phyloP scores from a whole-genome alignment of 2,329 filamentous ascomycete genomes.

The Cadophora gregata region DNA sequence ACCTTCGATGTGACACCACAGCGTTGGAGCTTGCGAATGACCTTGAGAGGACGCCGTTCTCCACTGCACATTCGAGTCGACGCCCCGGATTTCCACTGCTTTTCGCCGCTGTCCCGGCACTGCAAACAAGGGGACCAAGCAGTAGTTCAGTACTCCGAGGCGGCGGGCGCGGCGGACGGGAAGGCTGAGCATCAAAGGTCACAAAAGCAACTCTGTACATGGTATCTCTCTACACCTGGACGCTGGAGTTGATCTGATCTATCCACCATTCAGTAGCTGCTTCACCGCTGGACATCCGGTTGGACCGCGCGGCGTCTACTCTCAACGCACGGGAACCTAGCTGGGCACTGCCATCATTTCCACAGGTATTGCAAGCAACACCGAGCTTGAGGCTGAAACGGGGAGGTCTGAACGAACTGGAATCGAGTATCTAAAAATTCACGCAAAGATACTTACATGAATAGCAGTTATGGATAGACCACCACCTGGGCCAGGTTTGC shows the following conservation, averaged over 20 bases:
- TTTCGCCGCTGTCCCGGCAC: background rate
- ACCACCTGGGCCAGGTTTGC: slow-evolving; percentile 33
- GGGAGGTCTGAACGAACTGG: too few relatives aligned
- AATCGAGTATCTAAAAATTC: too few relatives aligned
- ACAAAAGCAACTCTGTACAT: background rate
- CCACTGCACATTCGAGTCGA: background rate
- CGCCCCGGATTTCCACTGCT: background rate
- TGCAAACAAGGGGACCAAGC: background rate
- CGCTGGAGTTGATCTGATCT: background rate
- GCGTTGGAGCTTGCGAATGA: background rate
- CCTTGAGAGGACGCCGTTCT: background rate
- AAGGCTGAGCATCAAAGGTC: slow-evolving; percentile 7
- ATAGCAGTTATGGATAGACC: background rate
- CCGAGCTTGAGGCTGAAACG: too few relatives aligned
- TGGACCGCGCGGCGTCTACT: background rate
- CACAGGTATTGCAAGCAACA: background rate
- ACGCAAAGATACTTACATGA: background rate
- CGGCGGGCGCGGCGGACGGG: slow-evolving; percentile 6
- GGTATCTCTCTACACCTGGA: background rate
- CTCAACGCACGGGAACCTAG: background rate
- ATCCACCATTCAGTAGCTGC: background rate
- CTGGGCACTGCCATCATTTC: background rate
- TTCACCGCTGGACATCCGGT: background rate
- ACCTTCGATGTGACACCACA: background rate
- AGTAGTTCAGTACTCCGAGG: background rate